Conservation (phyloP, 192 early-diverging fungal genomes). For the Cetraspora pellucida region DNA sequence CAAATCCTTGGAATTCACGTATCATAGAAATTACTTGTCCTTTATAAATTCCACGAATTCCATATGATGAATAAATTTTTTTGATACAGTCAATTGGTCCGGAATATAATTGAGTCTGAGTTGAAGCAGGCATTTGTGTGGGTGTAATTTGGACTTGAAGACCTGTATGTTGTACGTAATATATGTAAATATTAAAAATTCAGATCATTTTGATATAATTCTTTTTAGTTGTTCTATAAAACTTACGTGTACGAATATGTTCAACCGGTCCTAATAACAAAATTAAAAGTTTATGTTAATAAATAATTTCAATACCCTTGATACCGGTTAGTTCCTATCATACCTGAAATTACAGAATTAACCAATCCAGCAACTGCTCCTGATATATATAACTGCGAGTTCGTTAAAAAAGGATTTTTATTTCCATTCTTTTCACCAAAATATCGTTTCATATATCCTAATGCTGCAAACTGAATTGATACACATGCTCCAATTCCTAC, state of each 20-base stretch:
- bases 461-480: slow-evolving; percentile 91
- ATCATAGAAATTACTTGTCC: slow-evolving; percentile 84
- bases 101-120: slow-evolving; percentile 46
- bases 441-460: slow-evolving; percentile 85
- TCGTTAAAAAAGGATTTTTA: slow-evolving; percentile 57
- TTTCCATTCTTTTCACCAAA: slow-evolving; percentile 64
- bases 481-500: slow-evolving; percentile 95
- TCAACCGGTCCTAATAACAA: slow-evolving; percentile 77
- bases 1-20: slow-evolving; percentile 92
- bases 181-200: neutral
- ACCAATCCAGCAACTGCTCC: slow-evolving; percentile 87
- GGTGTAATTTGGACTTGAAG: slow-evolving; percentile 79
- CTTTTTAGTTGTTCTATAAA: neutral
- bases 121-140: slow-evolving; percentile 7
- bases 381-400: slow-evolving; percentile 80
- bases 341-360: slow-evolving; percentile 80
- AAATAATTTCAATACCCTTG: neutral
- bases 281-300: neutral
- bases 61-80: slow-evolving; percentile 77
- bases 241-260: slow-evolving; percentile 84
- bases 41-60: slow-evolving; percentile 84
- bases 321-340: neutral
- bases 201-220: neutral
- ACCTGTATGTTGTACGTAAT: slow-evolving; percentile 4
- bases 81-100: slow-evolving; percentile 85